Conservation (phyloP, 371 early-diverging fungal species). For the Conidiobolus incongruus region DNA sequence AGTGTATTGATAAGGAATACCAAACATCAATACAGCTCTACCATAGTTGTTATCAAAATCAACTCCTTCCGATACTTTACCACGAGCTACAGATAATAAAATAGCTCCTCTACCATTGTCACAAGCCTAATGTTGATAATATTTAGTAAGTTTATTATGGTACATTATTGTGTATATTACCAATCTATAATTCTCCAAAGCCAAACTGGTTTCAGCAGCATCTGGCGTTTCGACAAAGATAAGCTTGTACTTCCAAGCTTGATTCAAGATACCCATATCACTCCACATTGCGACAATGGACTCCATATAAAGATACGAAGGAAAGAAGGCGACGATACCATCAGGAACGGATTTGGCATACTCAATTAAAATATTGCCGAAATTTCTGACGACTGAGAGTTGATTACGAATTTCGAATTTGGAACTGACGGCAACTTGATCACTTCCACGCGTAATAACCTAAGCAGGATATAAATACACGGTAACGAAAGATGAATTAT, state of each 20-base stretch:
- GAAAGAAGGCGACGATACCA: constrained; percentile 98
- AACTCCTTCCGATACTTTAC: constrained; percentile 98
- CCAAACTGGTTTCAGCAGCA: constrained; percentile 93
- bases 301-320: constrained; percentile 98
- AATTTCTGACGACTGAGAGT: constrained; percentile 97
- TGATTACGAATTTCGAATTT: constrained; percentile 97
- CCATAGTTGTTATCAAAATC: constrained; percentile 99
- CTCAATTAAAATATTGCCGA: constrained; percentile 93
- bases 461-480: constrained; percentile 1
- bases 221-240: constrained; percentile 99
- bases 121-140: constrained; percentile 40
- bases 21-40: constrained; percentile 95
- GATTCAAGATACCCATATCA: constrained; percentile 85
- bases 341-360: constrained; percentile 92
- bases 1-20: constrained; percentile 99
- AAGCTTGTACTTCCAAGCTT: constrained; percentile 91
- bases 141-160: neutral
- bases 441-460: constrained; percentile 90
- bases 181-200: constrained; percentile 84
- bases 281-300: constrained; percentile 97
- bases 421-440: constrained; percentile 91
- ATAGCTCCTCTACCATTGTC: constrained; percentile 98
- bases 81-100: constrained; percentile 97
- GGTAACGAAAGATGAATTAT: neutral
- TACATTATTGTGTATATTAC: too few species aligned